A percentile compares a stretch with the other conserved stretches of the same genome.
These are phyloP conservation scores for Gillenia trifoliata DNA, from an alignment of 306 rosid genomes.

Conservation along the genomic window DNA sequence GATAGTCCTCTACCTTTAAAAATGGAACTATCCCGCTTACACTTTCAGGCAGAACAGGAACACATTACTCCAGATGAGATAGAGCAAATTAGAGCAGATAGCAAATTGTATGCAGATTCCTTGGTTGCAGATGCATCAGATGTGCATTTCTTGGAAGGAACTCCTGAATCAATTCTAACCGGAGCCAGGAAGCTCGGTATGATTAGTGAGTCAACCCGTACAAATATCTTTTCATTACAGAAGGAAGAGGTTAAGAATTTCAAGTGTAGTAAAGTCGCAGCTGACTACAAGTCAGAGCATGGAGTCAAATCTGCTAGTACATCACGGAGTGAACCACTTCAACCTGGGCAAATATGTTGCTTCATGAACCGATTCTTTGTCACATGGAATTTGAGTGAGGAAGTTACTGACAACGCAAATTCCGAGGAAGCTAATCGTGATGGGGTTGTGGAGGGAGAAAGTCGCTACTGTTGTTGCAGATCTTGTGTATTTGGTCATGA, in stretches of 20 bases:
- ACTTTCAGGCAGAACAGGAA: constrained; percentile 29
- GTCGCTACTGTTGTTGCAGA: constrained; percentile 14
- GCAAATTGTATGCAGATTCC: constrained; percentile 39
- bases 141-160: constrained; percentile 61
- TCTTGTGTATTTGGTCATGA: constrained; percentile 33
- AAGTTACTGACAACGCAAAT: constrained; percentile 19
- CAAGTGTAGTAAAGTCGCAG: constrained; percentile 39
- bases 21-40: constrained; percentile 26
- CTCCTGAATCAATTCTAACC: constrained; percentile 44
- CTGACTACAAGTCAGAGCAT: constrained; percentile 31
- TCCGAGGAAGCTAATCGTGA: constrained; percentile 21
- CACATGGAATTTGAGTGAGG: constrained; percentile 50
- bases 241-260: constrained; percentile 63
- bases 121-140: constrained; percentile 49
- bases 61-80: constrained; percentile 29
- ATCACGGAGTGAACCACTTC: constrained; percentile 37
- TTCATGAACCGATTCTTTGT: constrained; percentile 81
- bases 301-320: constrained; percentile 29
- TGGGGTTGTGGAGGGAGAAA: constrained; percentile 23
- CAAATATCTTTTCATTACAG: constrained; percentile 50
- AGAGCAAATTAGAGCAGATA: constrained; percentile 43
- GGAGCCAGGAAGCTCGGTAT: too few species aligned
- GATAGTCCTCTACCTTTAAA: constrained; percentile 57
- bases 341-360: constrained; percentile 47
- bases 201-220: constrained; percentile 57